These are phyloP conservation scores for Neofusicoccum kwambonambiense DNA, from an alignment of 2,329 filamentous ascomycete genomes.

Conservation along the genomic window DNA sequence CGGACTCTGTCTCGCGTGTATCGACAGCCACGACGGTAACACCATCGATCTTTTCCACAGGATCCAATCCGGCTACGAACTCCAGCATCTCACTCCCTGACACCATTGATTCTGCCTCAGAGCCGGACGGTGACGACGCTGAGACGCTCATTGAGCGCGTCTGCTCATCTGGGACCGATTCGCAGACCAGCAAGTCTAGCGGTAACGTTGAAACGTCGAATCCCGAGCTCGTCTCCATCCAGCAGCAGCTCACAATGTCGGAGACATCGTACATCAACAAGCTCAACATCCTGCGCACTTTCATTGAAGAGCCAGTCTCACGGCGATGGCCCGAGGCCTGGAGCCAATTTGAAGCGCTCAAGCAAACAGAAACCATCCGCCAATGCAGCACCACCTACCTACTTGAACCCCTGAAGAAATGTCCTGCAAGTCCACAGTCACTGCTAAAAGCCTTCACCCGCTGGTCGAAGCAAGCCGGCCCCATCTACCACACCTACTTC, in stretches of 20 bases:
- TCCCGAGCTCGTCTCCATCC: not conserved
- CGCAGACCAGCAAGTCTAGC: not conserved
- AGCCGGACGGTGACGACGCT: constrained; percentile 2
- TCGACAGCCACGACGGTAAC: not conserved
- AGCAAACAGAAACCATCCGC: constrained; percentile 24
- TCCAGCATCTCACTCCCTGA: constrained; percentile 1
- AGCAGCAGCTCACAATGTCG: not conserved
- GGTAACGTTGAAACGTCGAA: not conserved
- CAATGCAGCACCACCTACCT: constrained; percentile 25
- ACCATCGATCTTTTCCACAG: not conserved
- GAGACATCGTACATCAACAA: constrained; percentile 6
- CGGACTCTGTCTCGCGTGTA: not conserved
- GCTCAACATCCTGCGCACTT: constrained; percentile 26
- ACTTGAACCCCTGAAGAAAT: constrained; percentile 23
- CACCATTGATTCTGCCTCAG: constrained; percentile 6
- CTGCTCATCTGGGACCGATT: not conserved
- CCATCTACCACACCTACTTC: constrained; percentile 27
- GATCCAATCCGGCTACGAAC: not conserved
- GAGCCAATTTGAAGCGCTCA: constrained; percentile 26
- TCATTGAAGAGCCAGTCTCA: constrained; percentile 29
- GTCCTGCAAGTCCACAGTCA: constrained; percentile 20
- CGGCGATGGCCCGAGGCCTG: constrained; percentile 30
- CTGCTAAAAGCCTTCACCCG: constrained; percentile 25
- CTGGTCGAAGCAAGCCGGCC: constrained; percentile 26
- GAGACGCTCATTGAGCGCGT: constrained; percentile 25